A percentile compares a stretch with the other conserved stretches of the same genome.
Conservation (phyloP, 169 alveolate genomes). For the Eimeria maxima region DNA sequence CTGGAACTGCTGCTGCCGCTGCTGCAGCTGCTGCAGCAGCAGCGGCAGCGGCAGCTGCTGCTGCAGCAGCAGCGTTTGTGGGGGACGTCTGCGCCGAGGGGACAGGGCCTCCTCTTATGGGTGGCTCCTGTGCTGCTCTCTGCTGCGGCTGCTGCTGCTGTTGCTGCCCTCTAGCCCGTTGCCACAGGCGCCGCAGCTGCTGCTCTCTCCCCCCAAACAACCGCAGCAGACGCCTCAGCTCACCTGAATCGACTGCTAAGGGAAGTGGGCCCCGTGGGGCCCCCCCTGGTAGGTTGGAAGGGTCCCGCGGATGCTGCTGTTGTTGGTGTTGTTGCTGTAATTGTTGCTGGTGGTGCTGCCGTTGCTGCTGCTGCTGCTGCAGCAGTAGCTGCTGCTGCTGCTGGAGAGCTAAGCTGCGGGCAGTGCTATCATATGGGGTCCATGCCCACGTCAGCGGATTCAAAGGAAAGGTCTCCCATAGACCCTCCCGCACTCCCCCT, state of each 20-base stretch:
- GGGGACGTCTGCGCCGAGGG: neutral
- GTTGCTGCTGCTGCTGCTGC: neutral
- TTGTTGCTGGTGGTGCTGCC: neutral
- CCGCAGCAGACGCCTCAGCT: slow-evolving; percentile 39
- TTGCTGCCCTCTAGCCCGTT: neutral
- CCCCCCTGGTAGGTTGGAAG: no score
- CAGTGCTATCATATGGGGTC: neutral
- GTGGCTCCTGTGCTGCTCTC: no score
- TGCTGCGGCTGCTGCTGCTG: neutral
- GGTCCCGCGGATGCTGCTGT: no score
- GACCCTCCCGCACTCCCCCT: neutral
- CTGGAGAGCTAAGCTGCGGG: neutral
- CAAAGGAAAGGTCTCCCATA: neutral
- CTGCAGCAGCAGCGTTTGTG: no score
- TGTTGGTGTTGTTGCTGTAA: neutral
- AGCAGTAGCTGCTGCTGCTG: neutral
- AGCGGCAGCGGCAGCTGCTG: no score
- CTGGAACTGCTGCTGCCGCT: no score
- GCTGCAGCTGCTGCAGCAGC: no score
- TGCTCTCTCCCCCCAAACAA: slow-evolving; percentile 12
- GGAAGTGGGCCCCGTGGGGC: neutral
- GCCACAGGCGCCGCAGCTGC: neutral
- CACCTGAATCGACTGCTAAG: neutral
- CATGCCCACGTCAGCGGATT: neutral
- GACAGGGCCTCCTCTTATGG: neutral